phyloP scores from a whole-genome alignment of 495 filamentous ascomycete species.

The Penicillium chermesinum region DNA sequence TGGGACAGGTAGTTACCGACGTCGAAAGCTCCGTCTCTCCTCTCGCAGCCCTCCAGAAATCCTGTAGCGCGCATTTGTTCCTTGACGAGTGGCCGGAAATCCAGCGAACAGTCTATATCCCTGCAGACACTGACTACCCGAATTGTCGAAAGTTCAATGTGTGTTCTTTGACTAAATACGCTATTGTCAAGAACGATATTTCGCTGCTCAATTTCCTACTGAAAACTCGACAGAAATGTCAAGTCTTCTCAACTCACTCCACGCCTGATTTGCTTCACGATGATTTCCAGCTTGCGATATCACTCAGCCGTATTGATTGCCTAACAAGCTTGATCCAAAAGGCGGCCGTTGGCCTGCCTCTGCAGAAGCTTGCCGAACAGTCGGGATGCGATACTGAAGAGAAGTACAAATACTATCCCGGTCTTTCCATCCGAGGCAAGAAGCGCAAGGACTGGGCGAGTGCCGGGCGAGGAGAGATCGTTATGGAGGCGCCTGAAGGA shows the following conservation, averaged over 20 bases:
- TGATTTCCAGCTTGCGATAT: constrained; percentile 38
- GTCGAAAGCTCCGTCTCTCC: constrained; percentile 57
- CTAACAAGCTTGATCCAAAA: constrained; percentile 46
- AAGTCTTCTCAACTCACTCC: no score
- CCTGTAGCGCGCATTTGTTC: constrained; percentile 18
- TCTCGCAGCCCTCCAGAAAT: constrained; percentile 36
- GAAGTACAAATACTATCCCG: constrained; percentile 65
- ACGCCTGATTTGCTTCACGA: constrained; percentile 12
- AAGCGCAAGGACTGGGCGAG: constrained; percentile 62
- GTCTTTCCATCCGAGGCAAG: constrained; percentile 64
- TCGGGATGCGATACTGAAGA: constrained; percentile 50
- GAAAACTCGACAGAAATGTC: constrained; percentile 31
- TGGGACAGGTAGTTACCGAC: constrained; percentile 57
- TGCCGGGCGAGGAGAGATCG: constrained; percentile 36
- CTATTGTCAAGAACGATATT: constrained; percentile 34
- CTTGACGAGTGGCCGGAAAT: constrained; percentile 15
- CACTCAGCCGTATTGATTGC: constrained; percentile 36
- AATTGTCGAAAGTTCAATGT: neutral
- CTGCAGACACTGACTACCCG: no score
- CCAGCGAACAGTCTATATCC: neutral
- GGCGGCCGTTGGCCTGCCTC: constrained; percentile 58
- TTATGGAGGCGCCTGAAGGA: neutral
- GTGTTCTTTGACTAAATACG: constrained; percentile 24
- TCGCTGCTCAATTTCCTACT: constrained; percentile 42
- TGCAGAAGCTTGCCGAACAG: constrained; percentile 55